A percentile compares a stretch with the other conserved stretches of the same genome.
phyloP scores from a whole-genome alignment of 2,329 filamentous ascomycete genomes.

The Ceratocystis lukuohia region DNA sequence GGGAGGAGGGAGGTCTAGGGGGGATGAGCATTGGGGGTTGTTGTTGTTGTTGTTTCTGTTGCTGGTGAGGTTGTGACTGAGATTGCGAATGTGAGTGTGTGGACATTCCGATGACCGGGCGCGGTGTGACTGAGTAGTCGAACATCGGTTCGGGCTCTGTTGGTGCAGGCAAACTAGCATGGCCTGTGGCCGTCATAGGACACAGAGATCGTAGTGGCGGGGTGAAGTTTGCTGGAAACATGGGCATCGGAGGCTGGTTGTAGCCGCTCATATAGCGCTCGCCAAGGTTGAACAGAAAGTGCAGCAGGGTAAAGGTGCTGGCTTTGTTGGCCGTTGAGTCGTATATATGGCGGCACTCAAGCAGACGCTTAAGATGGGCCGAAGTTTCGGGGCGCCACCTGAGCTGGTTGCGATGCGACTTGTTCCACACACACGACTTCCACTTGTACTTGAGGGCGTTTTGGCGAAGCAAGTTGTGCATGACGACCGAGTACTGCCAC shows the following conservation, averaged over 20 bases:
- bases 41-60: slow-evolving; percentile 15
- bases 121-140: slow-evolving; percentile 11
- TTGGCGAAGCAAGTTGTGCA: slow-evolving; percentile 35
- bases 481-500: slow-evolving; percentile 33
- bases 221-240: slow-evolving; percentile 17
- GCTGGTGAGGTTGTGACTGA: background rate
- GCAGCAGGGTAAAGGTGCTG: slow-evolving; percentile 27
- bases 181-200: slow-evolving; percentile 18
- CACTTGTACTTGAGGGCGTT: slow-evolving; percentile 32
- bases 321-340: slow-evolving; percentile 26
- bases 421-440: slow-evolving; percentile 35
- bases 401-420: slow-evolving; percentile 31
- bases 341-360: slow-evolving; percentile 33
- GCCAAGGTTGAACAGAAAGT: slow-evolving; percentile 33
- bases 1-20: slow-evolving; percentile 13
- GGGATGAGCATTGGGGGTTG: slow-evolving; percentile 14
- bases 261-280: slow-evolving; percentile 25
- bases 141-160: slow-evolving; percentile 14
- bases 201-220: slow-evolving; percentile 21
- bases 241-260: slow-evolving; percentile 26
- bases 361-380: slow-evolving; percentile 33
- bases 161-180: slow-evolving; percentile 10
- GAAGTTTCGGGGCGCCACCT: slow-evolving; percentile 32
- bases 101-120: background rate
- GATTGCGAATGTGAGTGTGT: background rate